Percentiles rank a stretch among this genome's conserved stretches.
These are phyloP conservation scores for Myxozyma lipomycoides DNA, from an alignment of 805 yeast genomes.

Conservation along the genomic window DNA sequence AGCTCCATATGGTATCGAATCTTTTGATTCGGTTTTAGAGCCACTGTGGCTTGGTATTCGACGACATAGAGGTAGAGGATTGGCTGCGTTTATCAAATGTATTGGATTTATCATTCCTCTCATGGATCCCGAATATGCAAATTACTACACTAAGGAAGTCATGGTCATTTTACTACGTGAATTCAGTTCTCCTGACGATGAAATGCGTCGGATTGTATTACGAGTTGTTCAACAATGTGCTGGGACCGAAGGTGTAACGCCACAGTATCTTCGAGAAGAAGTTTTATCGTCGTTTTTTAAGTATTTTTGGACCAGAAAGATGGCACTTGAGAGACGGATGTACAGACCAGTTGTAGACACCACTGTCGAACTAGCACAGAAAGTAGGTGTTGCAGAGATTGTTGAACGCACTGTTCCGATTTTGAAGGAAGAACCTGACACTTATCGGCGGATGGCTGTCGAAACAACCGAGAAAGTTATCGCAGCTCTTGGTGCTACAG, in stretches of 20 bases:
- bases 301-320: slow-evolving; percentile 76
- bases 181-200: slow-evolving; percentile 79
- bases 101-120: slow-evolving; percentile 77
- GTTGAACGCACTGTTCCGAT: slow-evolving; percentile 54
- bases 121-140: slow-evolving; percentile 79
- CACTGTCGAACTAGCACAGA: slow-evolving; percentile 60
- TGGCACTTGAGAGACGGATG: slow-evolving; percentile 53
- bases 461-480: slow-evolving; percentile 62
- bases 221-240: slow-evolving; percentile 65
- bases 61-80: slow-evolving; percentile 68
- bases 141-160: slow-evolving; percentile 71
- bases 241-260: slow-evolving; percentile 52
- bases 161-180: slow-evolving; percentile 65
- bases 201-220: slow-evolving; percentile 72
- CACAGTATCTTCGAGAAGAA: slow-evolving; percentile 47
- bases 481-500: slow-evolving; percentile 49
- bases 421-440: slow-evolving; percentile 79
- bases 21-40: slow-evolving; percentile 69
- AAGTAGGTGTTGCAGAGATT: slow-evolving; percentile 60
- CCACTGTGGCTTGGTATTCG: slow-evolving; percentile 78
- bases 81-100: slow-evolving; percentile 73
- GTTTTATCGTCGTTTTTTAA: slow-evolving; percentile 61
- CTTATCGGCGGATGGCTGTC: slow-evolving; percentile 71
- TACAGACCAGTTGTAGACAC: slow-evolving; percentile 66
- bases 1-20: slow-evolving; percentile 84